Conservation (phyloP, 805 yeast species). For the Starmerella potacharoeniae region DNA sequence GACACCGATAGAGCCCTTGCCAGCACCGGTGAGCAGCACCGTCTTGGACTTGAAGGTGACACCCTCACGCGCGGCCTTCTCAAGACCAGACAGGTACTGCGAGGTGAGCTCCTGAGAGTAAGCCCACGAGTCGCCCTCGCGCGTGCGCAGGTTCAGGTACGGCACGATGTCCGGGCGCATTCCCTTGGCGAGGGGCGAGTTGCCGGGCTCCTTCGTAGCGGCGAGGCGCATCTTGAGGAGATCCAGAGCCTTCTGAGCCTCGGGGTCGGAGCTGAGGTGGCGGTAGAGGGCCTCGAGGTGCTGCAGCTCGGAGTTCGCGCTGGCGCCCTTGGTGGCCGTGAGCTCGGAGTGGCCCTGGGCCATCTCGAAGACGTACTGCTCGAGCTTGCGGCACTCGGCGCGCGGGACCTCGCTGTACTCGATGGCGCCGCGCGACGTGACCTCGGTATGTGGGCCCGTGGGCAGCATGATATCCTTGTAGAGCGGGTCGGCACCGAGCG, state of each 20-base stretch:
- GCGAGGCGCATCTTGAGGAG: constrained; percentile 21
- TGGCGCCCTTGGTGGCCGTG: constrained; percentile 40
- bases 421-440: constrained; percentile 80
- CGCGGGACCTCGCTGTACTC: constrained; percentile 75
- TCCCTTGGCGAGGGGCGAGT: constrained; percentile 19
- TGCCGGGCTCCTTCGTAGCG: neutral
- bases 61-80: constrained; percentile 90
- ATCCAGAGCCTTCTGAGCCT: constrained; percentile 22
- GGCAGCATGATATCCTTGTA: constrained; percentile 91
- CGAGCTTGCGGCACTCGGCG: constrained; percentile 84
- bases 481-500: constrained; percentile 67
- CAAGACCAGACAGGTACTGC: constrained; percentile 76
- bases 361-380: constrained; percentile 92
- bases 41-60: constrained; percentile 77
- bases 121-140: constrained; percentile 63
- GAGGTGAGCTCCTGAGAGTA: constrained; percentile 73
- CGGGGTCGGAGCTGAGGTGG: constrained; percentile 17
- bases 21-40: constrained; percentile 94
- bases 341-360: constrained; percentile 76
- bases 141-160: constrained; percentile 83
- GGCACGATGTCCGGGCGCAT: constrained; percentile 63
- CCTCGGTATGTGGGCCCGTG: constrained; percentile 85
- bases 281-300: constrained; percentile 28
- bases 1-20: constrained; percentile 98
- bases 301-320: constrained; percentile 36